These are phyloP conservation scores for Diplodia intermedia DNA, from an alignment of 2,329 filamentous ascomycete genomes.

Conservation along the genomic window DNA sequence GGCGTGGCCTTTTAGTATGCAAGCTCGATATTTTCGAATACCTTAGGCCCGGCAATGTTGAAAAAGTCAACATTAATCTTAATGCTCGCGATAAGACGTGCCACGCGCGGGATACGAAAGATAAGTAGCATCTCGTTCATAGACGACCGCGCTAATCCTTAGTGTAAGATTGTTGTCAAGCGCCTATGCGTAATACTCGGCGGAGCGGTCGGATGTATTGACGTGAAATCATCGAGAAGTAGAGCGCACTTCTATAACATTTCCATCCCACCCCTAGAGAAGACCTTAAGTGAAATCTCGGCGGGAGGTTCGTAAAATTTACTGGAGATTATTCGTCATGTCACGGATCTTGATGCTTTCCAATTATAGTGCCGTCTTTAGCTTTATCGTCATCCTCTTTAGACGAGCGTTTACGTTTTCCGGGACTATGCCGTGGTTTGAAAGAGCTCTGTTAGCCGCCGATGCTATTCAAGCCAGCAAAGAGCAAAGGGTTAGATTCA, in stretches of 20 bases:
- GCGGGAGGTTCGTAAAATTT: not conserved
- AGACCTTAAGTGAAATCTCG: not conserved
- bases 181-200: not conserved
- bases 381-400: not conserved
- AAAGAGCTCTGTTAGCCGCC: not conserved
- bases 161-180: not conserved
- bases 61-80: too few relatives aligned
- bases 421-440: not conserved
- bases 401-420: not conserved
- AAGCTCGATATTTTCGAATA: too few relatives aligned
- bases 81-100: too few relatives aligned
- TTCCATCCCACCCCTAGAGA: not conserved
- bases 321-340: not conserved
- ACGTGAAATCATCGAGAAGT: not conserved
- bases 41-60: too few relatives aligned
- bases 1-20: too few relatives aligned
- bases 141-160: not conserved
- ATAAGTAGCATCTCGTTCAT: too few relatives aligned
- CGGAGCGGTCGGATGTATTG: constrained; percentile 3
- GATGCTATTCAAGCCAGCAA: not conserved
- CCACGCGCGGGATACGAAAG: too few relatives aligned
- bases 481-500: not conserved
- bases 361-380: not conserved
- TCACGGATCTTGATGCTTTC: not conserved
- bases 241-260: not conserved